Base-by-base conservation (phyloP, 805 yeast species). In the Debaryomyces maramus region DNA sequence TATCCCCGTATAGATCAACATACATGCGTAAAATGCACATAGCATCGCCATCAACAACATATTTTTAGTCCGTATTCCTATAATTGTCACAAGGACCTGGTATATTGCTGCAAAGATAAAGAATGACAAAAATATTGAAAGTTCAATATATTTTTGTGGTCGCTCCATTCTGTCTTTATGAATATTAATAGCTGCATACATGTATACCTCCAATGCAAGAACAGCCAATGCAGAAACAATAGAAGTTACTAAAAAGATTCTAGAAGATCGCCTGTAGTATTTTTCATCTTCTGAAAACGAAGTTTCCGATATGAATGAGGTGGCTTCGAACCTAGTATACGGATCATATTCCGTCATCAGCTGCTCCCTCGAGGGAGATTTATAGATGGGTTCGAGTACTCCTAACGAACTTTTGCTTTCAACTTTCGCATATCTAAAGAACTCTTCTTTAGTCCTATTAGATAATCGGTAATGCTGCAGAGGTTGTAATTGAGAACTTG, bases 81-180 rank as follows among this genome's bases (percentile, higher is more conserved):
- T 56, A 9, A 53, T 39, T 2, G 75, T 57, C 28, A 74, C 52
- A 3, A 60, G 36, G 16, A 70, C 52, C 41, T 72, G 78, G 50
- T 63, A 74, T 5, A 72, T 23, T 21, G 63, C 70, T 4, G 77
- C 75, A 48, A 75, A 74, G 24, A 72, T 68, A 49, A 72, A 73
- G n/a, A 74, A 56, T 2, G 78, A 73, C 40, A 75, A 52, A 48
- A 63, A 73, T 14, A 74, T 71, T 28, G 67, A 56, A 41, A 67
- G 46, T 44, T 67, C 60, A 28, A 55, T 44, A 35, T 58, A 62
- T 36, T 54, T 40, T 34, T 43, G 47, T 16, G 55, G 40, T 13
- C 47, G 23, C 4, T 18, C 42, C 31, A 56, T 42, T 16, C 40
- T 38, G 21, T 44, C 32, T 42, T 60, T 52, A 45, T 70, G 67